Conservation (phyloP, 306 rosid genomes). For the Dalbergia cultrata region DNA sequence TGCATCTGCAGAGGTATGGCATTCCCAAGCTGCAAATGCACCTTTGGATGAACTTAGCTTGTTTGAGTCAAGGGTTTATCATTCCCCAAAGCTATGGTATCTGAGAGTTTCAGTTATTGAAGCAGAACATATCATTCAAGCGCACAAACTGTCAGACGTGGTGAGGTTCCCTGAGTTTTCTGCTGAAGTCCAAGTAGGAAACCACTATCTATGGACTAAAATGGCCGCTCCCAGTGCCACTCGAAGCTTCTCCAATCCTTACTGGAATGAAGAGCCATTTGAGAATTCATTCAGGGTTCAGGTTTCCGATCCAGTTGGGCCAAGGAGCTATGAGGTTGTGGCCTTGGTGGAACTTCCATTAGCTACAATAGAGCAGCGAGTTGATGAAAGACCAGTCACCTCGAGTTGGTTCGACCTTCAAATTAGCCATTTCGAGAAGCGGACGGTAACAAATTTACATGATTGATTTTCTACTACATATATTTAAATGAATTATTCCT, state of each 20-base stretch:
- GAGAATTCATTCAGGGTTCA: slow-evolving; percentile 7
- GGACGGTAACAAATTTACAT: too few species aligned
- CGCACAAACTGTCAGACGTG: background rate
- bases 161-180: slow-evolving; percentile 32
- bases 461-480: too few species aligned
- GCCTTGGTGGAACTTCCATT: background rate
- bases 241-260: slow-evolving; percentile 34
- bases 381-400: slow-evolving; percentile 2
- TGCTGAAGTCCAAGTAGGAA: slow-evolving; percentile 5
- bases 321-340: background rate
- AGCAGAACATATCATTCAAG: slow-evolving; percentile 31
- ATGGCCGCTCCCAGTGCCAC: slow-evolving; percentile 5
- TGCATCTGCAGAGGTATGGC: background rate
- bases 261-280: slow-evolving; percentile 18
- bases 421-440: too few species aligned
- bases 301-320: background rate
- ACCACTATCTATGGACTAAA: background rate
- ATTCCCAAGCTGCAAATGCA: background rate
- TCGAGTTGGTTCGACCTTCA: slow-evolving; percentile 17
- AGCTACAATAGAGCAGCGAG: slow-evolving; percentile 5
- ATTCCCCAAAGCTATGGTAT: slow-evolving; percentile 31
- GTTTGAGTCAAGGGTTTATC: background rate
- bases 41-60: background rate
- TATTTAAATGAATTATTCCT: too few species aligned
- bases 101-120: slow-evolving; percentile 33